Percentiles rank a stretch among this genome's conserved stretches.
phyloP scores from a whole-genome alignment of 1,139 yeast species.

The Sporopachydermia cereana region DNA sequence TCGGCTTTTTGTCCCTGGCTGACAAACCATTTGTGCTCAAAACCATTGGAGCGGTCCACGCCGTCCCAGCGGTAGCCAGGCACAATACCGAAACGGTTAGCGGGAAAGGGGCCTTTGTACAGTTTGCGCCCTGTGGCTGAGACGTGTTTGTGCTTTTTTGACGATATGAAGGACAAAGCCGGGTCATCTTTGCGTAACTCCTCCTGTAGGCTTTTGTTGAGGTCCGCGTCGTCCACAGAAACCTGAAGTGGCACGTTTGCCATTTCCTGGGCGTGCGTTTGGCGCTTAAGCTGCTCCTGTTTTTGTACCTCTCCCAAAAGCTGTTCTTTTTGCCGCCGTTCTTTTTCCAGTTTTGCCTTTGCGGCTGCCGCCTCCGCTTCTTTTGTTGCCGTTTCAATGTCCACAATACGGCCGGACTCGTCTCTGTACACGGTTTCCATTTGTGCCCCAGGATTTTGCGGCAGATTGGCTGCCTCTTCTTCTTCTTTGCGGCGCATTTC shows the following conservation, averaged over 20 bases:
- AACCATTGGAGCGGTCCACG: conserved; percentile 83
- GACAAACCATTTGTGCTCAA: conserved; percentile 52
- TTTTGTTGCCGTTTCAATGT: conserved; percentile 26
- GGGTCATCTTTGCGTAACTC: conserved; percentile 58
- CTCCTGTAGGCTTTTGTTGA: conserved; percentile 27
- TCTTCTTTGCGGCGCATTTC: conserved; percentile 23
- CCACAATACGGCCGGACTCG: conserved; percentile 39
- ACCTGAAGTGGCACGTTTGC: conserved; percentile 23
- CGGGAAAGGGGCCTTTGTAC: conserved; percentile 42
- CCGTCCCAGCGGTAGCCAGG: conserved; percentile 95
- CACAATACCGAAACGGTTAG: conserved; percentile 60
- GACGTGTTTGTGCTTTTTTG: conserved; percentile 10
- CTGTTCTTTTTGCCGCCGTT: conserved; percentile 23
- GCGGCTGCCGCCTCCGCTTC: conserved; percentile 20
- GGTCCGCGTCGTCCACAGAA: conserved; percentile 28
- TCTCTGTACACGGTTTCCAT: conserved; percentile 49
- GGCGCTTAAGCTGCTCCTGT: conserved; percentile 19
- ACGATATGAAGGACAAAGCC: conserved; percentile 34
- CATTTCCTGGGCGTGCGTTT: conserved; percentile 22
- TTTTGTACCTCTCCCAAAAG: conserved; percentile 37
- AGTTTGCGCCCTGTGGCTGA: conserved; percentile 34
- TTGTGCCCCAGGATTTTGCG: conserved; percentile 9
- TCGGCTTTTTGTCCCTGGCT: conserved; percentile 28
- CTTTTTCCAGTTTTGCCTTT: conserved; percentile 21
- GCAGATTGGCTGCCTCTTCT: conserved; percentile 14